Evolutionary conservation across 257 asterid species (phyloP), one percentile per base, ranked within the genome.

Genomic region (Dorcoceras hygrometricum): DNA sequence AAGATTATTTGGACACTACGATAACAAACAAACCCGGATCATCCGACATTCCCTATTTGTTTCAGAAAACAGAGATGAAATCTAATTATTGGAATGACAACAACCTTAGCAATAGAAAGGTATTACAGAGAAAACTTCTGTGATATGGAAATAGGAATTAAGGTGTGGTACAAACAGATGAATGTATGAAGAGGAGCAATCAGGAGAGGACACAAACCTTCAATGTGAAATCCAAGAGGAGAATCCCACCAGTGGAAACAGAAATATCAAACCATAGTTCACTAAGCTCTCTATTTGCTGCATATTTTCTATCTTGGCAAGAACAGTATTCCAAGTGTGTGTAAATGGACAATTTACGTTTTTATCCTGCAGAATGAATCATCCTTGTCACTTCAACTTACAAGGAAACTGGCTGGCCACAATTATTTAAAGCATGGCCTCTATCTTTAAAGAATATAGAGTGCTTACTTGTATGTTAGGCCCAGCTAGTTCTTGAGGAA

Each of bases 191-290:
- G 14, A n/a, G 25, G 43, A 65, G 10, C 8, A 46, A 58, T 34
- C 27, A 61, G 72, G 56, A 73, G 58, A 50, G 29, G 62, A 61
- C 31, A 56, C 72, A 80, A 57, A 86, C 79, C 82, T 78, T 86
- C 78, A 84, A 50, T 57, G 34, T 25, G 87, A 88, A 60, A 93
- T 68, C 95, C 86, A 86, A 31, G 95, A 85, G 26, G 97, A 85
- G 50, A 84, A 69, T 8, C 79, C 90, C 68, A 81, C 82, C n/a
- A 86, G 6, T 4, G 89, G 87, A 59, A 84, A 70, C 92, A 85
- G 80, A 72, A 86, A 71, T 55, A 71, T 53, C 73, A 93, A 76
- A 68, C 95, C 95, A 72, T 76, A 88, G 80, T 81, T 81, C 82
- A 88, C 89, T 71, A 82, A 71, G 70, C 69, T 59, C 86, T 89